phyloP scores from a whole-genome alignment of 192 early-diverging fungal genomes.

The Diversispora epigaea region DNA sequence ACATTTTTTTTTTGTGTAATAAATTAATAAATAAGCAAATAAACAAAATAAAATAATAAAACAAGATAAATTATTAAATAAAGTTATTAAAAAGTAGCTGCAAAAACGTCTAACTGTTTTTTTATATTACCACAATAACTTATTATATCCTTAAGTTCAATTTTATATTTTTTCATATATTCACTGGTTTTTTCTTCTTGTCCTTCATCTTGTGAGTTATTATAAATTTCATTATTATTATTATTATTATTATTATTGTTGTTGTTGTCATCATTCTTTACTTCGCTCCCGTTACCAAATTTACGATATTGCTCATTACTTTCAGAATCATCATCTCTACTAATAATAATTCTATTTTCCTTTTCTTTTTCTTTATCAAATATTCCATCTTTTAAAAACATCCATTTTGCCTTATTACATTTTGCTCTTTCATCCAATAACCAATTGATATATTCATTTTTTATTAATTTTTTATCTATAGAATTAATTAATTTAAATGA shows the following conservation, averaged over 20 bases:
- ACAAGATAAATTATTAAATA: neutral
- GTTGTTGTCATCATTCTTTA: too few species aligned
- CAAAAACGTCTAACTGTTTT: neutral
- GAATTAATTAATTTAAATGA: slow-evolving; percentile 50
- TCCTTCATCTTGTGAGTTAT: neutral
- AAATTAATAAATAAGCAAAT: too few species aligned
- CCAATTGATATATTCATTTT: slow-evolving; percentile 58
- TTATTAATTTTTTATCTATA: slow-evolving; percentile 45
- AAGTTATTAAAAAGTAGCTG: neutral
- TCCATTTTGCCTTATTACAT: slow-evolving; percentile 32
- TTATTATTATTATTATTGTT: neutral
- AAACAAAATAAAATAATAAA: too few species aligned
- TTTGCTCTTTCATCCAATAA: slow-evolving; percentile 46
- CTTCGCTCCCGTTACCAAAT: too few species aligned
- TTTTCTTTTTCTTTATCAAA: neutral
- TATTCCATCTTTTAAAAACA: slow-evolving; percentile 16
- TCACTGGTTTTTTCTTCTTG: neutral
- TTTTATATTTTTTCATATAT: neutral
- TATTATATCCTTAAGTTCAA: neutral
- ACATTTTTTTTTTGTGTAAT: too few species aligned
- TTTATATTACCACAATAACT: slow-evolving; percentile 5
- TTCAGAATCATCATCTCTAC: neutral
- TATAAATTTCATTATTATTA: neutral
- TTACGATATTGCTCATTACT: neutral
- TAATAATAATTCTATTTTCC: neutral